Evolutionary conservation across 495 filamentous ascomycete species (phyloP).

Genomic region (Hyaloscypha finlandica): DNA sequence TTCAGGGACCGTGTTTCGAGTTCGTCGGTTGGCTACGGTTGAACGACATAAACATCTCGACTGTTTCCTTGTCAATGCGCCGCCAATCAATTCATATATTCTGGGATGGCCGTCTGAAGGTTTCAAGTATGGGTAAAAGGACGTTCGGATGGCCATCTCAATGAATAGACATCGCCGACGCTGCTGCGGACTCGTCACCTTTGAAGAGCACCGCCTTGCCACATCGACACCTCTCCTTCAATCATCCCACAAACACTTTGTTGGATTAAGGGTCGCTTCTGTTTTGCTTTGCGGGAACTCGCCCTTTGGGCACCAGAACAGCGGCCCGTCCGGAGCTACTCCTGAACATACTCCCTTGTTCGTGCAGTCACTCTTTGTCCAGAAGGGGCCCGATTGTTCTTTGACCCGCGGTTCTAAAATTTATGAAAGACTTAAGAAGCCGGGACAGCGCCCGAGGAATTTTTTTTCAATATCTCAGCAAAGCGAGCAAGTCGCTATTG

Average conservation of each 20-base stretch:
- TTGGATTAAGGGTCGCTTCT: neutral
- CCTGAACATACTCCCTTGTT: neutral
- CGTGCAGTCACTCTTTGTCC: constrained; percentile 2
- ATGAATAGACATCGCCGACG: neutral
- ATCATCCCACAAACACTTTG: constrained; percentile 3
- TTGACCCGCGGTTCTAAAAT: neutral
- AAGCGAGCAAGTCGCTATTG: neutral
- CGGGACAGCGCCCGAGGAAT: neutral
- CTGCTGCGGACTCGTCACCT: constrained; percentile 8
- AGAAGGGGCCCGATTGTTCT: neutral
- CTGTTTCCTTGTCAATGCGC: constrained; percentile 4
- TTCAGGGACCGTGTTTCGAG: constrained; percentile 11
- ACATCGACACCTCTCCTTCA: constrained; percentile 14
- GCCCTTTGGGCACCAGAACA: neutral
- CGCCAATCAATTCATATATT: neutral
- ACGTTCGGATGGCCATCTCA: neutral
- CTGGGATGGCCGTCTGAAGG: neutral
- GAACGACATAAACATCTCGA: constrained; percentile 4
- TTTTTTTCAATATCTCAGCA: neutral
- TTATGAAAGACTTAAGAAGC: constrained; percentile 11
- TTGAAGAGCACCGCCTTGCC: neutral
- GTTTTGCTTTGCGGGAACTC: constrained; percentile 6
- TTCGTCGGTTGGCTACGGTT: constrained; percentile 4
- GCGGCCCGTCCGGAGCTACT: neutral
- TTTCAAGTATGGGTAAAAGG: neutral